These are phyloP conservation scores for Fraxinus xanthoxyloides DNA, from an alignment of 305 asterid species.

Conservation along the genomic window DNA sequence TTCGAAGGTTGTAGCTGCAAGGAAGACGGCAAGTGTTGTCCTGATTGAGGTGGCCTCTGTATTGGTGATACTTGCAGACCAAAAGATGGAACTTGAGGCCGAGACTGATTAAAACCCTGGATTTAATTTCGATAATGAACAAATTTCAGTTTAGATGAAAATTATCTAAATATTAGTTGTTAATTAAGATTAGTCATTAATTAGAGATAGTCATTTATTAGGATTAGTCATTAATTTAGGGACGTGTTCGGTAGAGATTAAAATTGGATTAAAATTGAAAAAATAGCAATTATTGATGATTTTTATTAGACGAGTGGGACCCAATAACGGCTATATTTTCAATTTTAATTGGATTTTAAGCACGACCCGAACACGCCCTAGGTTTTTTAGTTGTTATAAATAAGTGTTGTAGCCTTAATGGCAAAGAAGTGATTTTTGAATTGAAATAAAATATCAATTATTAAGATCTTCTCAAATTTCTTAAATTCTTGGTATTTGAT, in stretches of 20 bases:
- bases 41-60: constrained; percentile 64
- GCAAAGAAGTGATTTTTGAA: neutral
- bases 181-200: neutral
- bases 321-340: too few species aligned
- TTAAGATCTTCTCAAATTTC: neutral
- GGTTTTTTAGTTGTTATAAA: neutral
- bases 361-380: too few species aligned
- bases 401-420: neutral
- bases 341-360: too few species aligned
- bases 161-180: neutral
- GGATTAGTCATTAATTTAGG: neutral
- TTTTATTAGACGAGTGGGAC: too few species aligned
- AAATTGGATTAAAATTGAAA: too few species aligned
- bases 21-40: constrained; percentile 47
- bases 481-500: too few species aligned
- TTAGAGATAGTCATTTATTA: neutral
- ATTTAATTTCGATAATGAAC: constrained; percentile 5
- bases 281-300: too few species aligned
- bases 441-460: neutral
- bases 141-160: neutral
- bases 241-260: too few species aligned
- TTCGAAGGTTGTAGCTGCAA: constrained; percentile 45
- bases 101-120: constrained; percentile 44
- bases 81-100: constrained; percentile 38
- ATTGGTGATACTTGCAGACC: constrained; percentile 47